phyloP scores from a whole-genome alignment of 116 monocot genomes.

The Cymodocea nodosa region DNA sequence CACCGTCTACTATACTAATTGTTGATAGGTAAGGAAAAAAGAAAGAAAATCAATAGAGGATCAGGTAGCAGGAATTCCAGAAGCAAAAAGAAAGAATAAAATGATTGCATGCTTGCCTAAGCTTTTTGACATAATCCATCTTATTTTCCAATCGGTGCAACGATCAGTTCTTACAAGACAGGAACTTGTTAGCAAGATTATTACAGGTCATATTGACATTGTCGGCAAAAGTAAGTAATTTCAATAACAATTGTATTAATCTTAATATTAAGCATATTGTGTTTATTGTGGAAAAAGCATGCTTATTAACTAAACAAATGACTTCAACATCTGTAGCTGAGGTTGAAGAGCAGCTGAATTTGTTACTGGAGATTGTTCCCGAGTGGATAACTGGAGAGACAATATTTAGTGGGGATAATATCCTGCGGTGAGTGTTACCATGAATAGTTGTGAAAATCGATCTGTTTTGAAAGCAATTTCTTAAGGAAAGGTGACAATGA shows the following conservation, averaged over 20 bases:
- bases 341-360: slow-evolving; percentile 5
- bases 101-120: slow-evolving; percentile 54
- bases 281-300: no score
- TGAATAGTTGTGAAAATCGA: no score
- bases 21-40: slow-evolving; percentile 54
- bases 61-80: slow-evolving; percentile 25
- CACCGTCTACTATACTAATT: not conserved
- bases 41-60: slow-evolving; percentile 44
- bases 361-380: slow-evolving; percentile 6
- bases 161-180: slow-evolving; percentile 67
- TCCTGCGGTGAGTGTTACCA: not conserved
- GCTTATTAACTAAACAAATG: no score
- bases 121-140: slow-evolving; percentile 58
- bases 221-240: no score
- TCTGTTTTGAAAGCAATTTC: no score
- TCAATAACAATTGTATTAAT: no score
- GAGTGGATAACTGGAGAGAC: slow-evolving; percentile 8
- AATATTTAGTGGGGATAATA: not conserved
- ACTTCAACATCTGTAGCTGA: not conserved
- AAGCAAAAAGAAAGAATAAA: slow-evolving; percentile 34
- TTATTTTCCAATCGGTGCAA: slow-evolving; percentile 51
- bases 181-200: slow-evolving; percentile 70
- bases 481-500: no score
- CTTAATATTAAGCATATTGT: no score
- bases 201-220: slow-evolving; percentile 18